Evolutionary conservation across 2,329 filamentous ascomycete genomes (phyloP).

Genomic region (Ophiosphaerella narmari): DNA sequence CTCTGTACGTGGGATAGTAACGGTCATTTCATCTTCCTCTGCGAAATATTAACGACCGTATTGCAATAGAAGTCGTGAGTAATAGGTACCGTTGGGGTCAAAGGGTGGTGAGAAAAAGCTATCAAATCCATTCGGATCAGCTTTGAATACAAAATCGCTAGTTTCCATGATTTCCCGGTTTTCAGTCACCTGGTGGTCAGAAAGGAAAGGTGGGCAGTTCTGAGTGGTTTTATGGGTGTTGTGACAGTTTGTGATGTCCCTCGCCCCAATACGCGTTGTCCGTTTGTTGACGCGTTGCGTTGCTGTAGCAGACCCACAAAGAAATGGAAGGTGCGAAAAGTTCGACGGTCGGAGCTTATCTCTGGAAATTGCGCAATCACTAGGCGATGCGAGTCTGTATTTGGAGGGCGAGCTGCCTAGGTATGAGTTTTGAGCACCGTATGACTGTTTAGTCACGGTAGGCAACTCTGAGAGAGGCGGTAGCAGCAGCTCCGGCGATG

Average conservation of each 20-base stretch:
- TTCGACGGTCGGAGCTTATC: not conserved
- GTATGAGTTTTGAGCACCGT: not conserved
- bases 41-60: not conserved
- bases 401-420: conserved; percentile 4
- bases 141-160: too few relatives aligned
- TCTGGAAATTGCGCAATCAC: not conserved
- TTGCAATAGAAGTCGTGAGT: not conserved
- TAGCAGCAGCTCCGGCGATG: not conserved
- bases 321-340: conserved; percentile 14
- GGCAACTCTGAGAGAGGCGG: not conserved
- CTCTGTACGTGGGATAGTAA: too few relatives aligned
- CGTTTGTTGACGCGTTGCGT: conserved; percentile 6
- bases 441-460: not conserved
- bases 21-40: not conserved
- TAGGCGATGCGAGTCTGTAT: not conserved
- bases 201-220: too few relatives aligned
- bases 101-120: too few relatives aligned
- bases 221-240: not conserved
- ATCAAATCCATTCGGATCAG: too few relatives aligned
- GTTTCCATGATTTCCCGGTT: too few relatives aligned
- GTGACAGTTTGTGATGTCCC: not conserved
- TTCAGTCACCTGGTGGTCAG: too few relatives aligned
- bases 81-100: too few relatives aligned
- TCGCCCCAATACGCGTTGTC: conserved; percentile 4
- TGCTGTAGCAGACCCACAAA: conserved; percentile 12